phyloP scores from a whole-genome alignment of 345 rosid species.

The Citrus medica region DNA sequence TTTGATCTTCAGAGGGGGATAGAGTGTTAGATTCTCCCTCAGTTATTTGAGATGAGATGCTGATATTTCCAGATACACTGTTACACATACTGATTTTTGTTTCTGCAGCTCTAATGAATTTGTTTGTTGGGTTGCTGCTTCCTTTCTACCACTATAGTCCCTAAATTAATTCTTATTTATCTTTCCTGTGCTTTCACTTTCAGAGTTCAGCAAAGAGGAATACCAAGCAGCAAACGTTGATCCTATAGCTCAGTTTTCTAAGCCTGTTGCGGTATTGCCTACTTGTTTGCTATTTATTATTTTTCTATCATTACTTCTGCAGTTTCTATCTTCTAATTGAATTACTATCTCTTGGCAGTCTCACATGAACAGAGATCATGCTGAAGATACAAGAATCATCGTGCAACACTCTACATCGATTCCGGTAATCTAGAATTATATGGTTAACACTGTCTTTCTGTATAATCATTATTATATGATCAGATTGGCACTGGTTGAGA shows the following conservation, averaged over 20 bases:
- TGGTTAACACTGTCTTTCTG: not conserved
- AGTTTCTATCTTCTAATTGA: slow-evolving; percentile 7
- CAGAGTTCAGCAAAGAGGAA: slow-evolving; percentile 78
- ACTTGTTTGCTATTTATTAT: not conserved
- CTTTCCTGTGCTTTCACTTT: slow-evolving; percentile 5
- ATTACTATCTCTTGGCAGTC: slow-evolving; percentile 38
- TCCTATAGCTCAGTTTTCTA: slow-evolving; percentile 77
- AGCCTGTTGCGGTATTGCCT: slow-evolving; percentile 73
- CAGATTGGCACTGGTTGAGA: not conserved
- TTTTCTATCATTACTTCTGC: not conserved
- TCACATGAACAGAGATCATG: slow-evolving; percentile 95
- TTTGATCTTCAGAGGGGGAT: not conserved
- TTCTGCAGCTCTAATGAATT: not conserved
- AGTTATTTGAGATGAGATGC: slow-evolving; percentile 1
- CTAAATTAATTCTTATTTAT: not conserved
- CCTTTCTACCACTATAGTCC: not conserved
- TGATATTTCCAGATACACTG: slow-evolving; percentile 6
- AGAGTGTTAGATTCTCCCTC: not conserved
- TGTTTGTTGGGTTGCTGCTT: not conserved
- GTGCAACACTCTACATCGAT: slow-evolving; percentile 70
- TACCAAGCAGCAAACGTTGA: slow-evolving; percentile 74
- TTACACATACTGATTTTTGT: not conserved
- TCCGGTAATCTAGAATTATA: slow-evolving; percentile 46
- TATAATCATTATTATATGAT: not conserved
- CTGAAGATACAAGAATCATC: slow-evolving; percentile 77